These are phyloP conservation scores for Debaryomyces sp. DNA, from an alignment of 1,139 yeast genomes.

Conservation along the genomic window DNA sequence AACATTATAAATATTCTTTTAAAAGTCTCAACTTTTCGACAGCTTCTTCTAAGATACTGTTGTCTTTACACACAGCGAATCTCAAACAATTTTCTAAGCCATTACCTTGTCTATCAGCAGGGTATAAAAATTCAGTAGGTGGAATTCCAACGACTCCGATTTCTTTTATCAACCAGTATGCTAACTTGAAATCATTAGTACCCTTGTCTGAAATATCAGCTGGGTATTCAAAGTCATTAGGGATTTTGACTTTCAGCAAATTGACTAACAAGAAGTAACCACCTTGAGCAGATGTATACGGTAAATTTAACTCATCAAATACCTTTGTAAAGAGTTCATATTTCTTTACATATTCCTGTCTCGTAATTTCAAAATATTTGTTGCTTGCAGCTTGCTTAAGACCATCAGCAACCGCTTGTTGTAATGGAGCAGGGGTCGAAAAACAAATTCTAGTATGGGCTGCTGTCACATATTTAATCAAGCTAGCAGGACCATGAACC, in stretches of 20 bases:
- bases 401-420: conserved; percentile 87
- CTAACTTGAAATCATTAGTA: conserved; percentile 83
- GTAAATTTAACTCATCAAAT: conserved; percentile 84
- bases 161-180: conserved; percentile 91
- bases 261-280: conserved; percentile 91
- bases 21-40: conserved; percentile 71
- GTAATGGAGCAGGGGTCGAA: conserved; percentile 89
- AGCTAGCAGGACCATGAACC: conserved; percentile 84
- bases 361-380: conserved; percentile 69
- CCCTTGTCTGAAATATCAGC: conserved; percentile 60
- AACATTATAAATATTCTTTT: conserved; percentile 56
- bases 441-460: conserved; percentile 95
- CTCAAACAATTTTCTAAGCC: conserved; percentile 84
- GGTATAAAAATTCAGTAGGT: conserved; percentile 85
- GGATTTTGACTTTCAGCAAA: conserved; percentile 78
- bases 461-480: conserved; percentile 77
- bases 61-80: conserved; percentile 96
- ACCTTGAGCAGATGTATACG: conserved; percentile 90
- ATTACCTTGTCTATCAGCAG: conserved; percentile 60
- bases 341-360: conserved; percentile 67
- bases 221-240: conserved; percentile 72
- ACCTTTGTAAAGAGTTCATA: conserved; percentile 70
- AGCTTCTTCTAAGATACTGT: conserved; percentile 75
- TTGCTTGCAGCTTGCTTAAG: conserved; percentile 60
- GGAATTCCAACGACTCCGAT: conserved; percentile 96